Evolutionary conservation across 257 asterid genomes (phyloP).

Genomic region (Scutellaria galericulata): DNA sequence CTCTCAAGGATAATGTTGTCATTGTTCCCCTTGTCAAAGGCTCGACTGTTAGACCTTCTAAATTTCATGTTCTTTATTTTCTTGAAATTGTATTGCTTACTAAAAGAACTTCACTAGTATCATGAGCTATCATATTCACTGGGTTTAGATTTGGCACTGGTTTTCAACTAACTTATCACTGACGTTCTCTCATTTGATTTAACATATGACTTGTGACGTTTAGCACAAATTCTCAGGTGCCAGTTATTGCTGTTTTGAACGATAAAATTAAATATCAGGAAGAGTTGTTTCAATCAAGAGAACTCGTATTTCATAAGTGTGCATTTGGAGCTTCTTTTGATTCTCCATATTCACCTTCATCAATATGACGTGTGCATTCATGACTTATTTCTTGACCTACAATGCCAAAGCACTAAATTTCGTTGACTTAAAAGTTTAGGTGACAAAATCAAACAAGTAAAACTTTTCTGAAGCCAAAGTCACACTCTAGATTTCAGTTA

Average conservation of each 20-base stretch:
- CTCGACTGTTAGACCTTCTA: background rate
- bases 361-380: conserved; percentile 5
- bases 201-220: background rate
- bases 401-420: background rate
- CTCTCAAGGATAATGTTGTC: background rate
- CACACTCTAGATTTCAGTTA: background rate
- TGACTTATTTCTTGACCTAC: background rate
- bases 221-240: background rate
- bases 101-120: background rate
- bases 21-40: background rate
- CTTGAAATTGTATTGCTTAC: conserved; percentile 6
- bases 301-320: background rate
- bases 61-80: background rate
- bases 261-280: background rate
- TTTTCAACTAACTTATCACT: conserved; percentile 2
- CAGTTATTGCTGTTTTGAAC: background rate
- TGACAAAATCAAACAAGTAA: background rate
- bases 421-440: background rate
- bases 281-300: background rate
- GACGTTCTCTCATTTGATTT: background rate
- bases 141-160: conserved; percentile 1
- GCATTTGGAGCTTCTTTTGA: background rate
- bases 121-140: background rate
- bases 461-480: background rate
- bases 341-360: background rate